Base-by-base conservation (phyloP, 2,329 filamentous ascomycete species). In the Calonectria fujianensis region DNA sequence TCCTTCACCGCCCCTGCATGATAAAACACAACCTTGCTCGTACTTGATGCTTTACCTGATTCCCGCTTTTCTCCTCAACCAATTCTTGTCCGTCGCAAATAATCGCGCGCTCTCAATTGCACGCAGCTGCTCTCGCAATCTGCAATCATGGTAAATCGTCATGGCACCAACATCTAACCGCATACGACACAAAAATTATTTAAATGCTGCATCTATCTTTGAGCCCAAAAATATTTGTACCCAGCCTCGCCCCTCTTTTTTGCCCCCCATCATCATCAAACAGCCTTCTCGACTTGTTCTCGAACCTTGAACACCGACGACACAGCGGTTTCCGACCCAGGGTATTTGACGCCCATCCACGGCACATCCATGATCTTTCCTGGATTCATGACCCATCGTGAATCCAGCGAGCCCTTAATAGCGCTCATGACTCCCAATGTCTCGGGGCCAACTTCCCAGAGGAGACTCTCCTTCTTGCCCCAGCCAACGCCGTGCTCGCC, bases 381-480 rank as follows among this genome's bases (percentile, higher is more conserved):
- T 0, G 96, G 96, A 79, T 98, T 98, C 91, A 98, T 91, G 72
- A 98, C 91, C 94, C 96, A 97, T 65, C 93, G 85, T 1, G 96
- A 96, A 86, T 98, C 96, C 61, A 98, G 87, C 13, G 95, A 92
- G n/a, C 87, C 85, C 86, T 98, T 98, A 83, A 98, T 92, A 76
- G 91, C 92, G 81, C 92, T 93, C 96, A 98, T 98, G 29, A 97
- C 93, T 24, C 90, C 93, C 74, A 98, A 89, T 0, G 96, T 97
- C 72, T 95, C 94, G 3, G 91, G 86, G 0, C 96, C 96, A 24
- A 98, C 91, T 84, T 98, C 96, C 83, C 93, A 92, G 37, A 95
- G 85, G 61, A 98, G 87, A 11, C 92, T 94, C 72, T 92, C 91
- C 86, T 97, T 98, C 86, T 98, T 98, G 20, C 95, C 95, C 84